Conservation (phyloP, 371 early-diverging fungal species). For the Lichtheimia ornata region DNA sequence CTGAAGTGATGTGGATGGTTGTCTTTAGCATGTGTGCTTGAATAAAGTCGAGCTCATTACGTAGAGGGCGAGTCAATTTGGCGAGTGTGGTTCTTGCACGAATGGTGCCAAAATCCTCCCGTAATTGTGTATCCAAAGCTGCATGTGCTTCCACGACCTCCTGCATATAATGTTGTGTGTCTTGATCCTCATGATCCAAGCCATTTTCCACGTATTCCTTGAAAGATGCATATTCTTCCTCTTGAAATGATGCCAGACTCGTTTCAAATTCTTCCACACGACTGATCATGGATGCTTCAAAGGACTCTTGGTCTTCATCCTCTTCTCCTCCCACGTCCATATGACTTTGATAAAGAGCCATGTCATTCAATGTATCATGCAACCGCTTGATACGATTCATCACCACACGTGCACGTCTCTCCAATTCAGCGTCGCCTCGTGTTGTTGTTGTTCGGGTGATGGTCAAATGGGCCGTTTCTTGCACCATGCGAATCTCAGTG, state of each 20-base stretch:
- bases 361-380: conserved; percentile 19
- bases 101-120: conserved; percentile 16
- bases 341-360: conserved; percentile 11
- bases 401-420: conserved; percentile 15
- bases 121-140: conserved; percentile 21
- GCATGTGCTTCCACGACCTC: conserved; percentile 31
- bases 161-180: conserved; percentile 21
- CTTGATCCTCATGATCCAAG: conserved; percentile 11
- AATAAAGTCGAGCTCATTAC: conserved; percentile 52
- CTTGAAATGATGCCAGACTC: conserved; percentile 6
- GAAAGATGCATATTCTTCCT: conserved; percentile 16
- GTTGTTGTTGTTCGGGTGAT: conserved; percentile 3
- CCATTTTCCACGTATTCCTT: conserved; percentile 9
- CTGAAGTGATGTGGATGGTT: conserved; percentile 27
- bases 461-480: conserved; percentile 4
- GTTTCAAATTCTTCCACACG: conserved; percentile 15
- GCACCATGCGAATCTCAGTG: conserved; percentile 4
- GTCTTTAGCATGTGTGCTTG: conserved; percentile 48
- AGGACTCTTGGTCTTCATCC: conserved; percentile 5
- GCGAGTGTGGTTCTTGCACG: conserved; percentile 12
- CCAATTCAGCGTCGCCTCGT: conserved; percentile 21
- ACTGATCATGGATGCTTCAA: background rate
- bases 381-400: conserved; percentile 16
- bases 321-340: background rate
- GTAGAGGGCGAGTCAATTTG: conserved; percentile 26